Evolutionary conservation across 1,139 yeast genomes (phyloP), one percentile per base, ranked within the genome.

Genomic region (Suhomyces choctaworum): DNA sequence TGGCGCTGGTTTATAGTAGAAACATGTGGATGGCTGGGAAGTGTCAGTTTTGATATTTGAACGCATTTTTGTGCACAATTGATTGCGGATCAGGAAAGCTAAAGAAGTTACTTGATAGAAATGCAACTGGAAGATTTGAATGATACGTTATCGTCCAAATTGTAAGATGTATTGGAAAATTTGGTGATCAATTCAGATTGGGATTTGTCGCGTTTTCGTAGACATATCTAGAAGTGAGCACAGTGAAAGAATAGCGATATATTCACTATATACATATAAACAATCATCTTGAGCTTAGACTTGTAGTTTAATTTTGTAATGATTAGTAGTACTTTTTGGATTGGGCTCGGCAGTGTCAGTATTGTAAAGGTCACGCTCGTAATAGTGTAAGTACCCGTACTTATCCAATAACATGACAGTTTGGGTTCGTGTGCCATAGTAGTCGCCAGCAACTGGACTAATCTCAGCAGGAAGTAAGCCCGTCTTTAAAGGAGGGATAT

Each of bases 341-440:
- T 31, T 36, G 4, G 28, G 34, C n/a, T 37, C 44, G 5, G 32
- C 21, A 4, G 50, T 50, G 38, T 64, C 70, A 2, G 60, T 45
- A 22, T 45, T 43, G 41, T 66, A 66, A 13, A 70, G 41, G 42
- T 66, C 64, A 23, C 60, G 48, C 47, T 71, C 76, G 37, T 58
- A 64, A 46, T 70, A 70, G 37, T 64, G 59, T 29, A 71, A 47
- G 12, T 44, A 40, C 2, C 84, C 82, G 5, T 56, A 38, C 24
- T 66, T 70, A 47, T 73, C 76, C 8, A 87, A 70, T 14, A 88
- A 52, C 5, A 90, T 70, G 1, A 89, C 76, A 0, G 96, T 88
- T 52, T 89, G 96, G 0, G 97, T 87, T 36, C 97, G 64, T 0
- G 98, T 92, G 0, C 97, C 97, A 51, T 90, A 92, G 49, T 69